These are phyloP conservation scores for Mycena galopus DNA, from an alignment of 768 basidiomycete genomes.

Conservation along the genomic window DNA sequence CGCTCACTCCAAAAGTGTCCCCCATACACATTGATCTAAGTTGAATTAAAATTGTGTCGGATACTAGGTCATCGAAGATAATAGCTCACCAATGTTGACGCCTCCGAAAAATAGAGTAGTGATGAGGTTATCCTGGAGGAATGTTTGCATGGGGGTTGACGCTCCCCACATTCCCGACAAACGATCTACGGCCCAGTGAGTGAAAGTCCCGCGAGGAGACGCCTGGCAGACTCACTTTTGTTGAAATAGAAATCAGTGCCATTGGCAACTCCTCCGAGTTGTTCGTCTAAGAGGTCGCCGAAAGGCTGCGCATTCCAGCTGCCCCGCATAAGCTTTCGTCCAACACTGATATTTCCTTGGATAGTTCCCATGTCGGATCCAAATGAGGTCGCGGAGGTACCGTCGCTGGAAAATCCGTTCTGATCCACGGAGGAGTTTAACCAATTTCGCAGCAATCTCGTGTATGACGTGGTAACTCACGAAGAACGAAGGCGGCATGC, in stretches of 20 bases:
- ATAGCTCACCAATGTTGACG: slow-evolving; percentile 43
- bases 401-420: slow-evolving; percentile 46
- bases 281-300: slow-evolving; percentile 44
- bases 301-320: slow-evolving; percentile 51
- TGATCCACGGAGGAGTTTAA: background rate
- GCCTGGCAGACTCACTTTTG: slow-evolving; percentile 41
- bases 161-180: slow-evolving; percentile 51
- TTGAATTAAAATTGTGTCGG: background rate
- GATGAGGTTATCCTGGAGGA: slow-evolving; percentile 49
- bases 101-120: slow-evolving; percentile 51
- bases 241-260: slow-evolving; percentile 52
- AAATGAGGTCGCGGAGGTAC: slow-evolving; percentile 45
- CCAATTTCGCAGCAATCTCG: background rate
- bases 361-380: slow-evolving; percentile 51
- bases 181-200: slow-evolving; percentile 38
- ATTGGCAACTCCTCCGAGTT: slow-evolving; percentile 45
- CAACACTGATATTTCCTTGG: slow-evolving; percentile 46
- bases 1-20: slow-evolving; percentile 47
- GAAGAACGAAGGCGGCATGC: slow-evolving; percentile 49
- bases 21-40: slow-evolving; percentile 50
- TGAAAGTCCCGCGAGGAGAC: no score
- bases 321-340: slow-evolving; percentile 46
- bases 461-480: background rate
- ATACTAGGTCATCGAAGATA: no score
- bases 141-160: slow-evolving; percentile 50